Conservation (phyloP, 306 rosid species). For the Vicia faba region DNA sequence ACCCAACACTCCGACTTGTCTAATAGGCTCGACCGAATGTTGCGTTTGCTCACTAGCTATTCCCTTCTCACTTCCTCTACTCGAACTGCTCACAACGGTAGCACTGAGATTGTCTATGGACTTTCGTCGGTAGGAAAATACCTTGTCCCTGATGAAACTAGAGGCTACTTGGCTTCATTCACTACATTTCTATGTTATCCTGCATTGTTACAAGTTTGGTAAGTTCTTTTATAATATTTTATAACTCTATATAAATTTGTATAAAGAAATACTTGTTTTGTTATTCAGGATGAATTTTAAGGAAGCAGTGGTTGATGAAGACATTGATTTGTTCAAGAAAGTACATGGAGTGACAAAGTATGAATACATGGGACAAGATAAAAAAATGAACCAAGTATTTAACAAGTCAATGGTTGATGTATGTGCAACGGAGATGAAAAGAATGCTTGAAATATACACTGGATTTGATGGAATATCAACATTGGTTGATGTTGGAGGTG, state of each 20-base stretch:
- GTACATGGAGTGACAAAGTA: constrained; percentile 35
- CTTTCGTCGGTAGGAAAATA: constrained; percentile 33
- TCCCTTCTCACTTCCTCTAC: constrained; percentile 29
- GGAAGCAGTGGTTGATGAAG: constrained; percentile 36
- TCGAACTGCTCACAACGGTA: not conserved
- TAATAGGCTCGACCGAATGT: constrained; percentile 33
- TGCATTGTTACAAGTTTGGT: constrained; percentile 14
- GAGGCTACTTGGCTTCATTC: constrained; percentile 21
- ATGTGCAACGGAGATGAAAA: constrained; percentile 23
- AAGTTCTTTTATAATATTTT: not conserved
- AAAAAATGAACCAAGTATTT: constrained; percentile 30
- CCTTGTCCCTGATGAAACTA: constrained; percentile 21
- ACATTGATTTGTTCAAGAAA: constrained; percentile 37
- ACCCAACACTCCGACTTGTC: constrained; percentile 13
- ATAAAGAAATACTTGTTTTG: not conserved
- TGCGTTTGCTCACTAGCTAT: constrained; percentile 31
- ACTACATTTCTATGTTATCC: not conserved
- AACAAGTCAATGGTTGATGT: constrained; percentile 31
- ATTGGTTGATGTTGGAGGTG: constrained; percentile 49
- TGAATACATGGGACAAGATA: constrained; percentile 36
- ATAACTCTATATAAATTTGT: too few species aligned
- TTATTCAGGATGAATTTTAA: constrained; percentile 38
- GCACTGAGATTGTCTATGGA: constrained; percentile 17
- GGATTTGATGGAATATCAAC: constrained; percentile 41
- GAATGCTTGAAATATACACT: constrained; percentile 35